phyloP scores from a whole-genome alignment of 257 asterid species.

The Scutellaria minor region DNA sequence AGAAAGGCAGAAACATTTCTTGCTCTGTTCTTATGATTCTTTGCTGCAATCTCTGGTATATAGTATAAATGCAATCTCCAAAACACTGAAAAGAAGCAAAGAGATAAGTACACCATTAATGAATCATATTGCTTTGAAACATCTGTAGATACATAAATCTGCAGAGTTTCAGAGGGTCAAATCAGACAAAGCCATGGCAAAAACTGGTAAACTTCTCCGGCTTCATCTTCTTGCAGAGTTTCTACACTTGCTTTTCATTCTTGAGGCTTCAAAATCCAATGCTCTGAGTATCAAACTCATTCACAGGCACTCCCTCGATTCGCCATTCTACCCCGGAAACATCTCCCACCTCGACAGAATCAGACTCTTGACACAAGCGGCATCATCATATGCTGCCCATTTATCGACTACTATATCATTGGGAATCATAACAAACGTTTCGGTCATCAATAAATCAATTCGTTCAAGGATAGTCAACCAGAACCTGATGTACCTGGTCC shows the following conservation, averaged over 20 bases:
- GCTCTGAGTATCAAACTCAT: constrained; percentile 35
- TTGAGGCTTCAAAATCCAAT: background rate
- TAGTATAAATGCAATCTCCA: too few relatives aligned
- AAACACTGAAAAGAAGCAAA: too few relatives aligned
- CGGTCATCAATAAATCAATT: background rate
- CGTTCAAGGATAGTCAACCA: constrained; percentile 24
- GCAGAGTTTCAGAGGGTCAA: background rate
- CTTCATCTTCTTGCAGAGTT: background rate
- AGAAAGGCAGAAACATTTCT: too few relatives aligned
- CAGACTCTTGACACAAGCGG: background rate
- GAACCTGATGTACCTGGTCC: constrained; percentile 20
- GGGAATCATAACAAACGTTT: too few relatives aligned
- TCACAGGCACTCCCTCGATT: constrained; percentile 15
- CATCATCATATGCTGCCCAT: background rate
- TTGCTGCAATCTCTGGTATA: too few relatives aligned
- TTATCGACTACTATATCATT: too few relatives aligned
- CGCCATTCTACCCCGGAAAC: constrained; percentile 30
- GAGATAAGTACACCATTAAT: constrained; percentile 2
- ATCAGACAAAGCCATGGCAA: constrained; percentile 15
- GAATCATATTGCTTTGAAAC: background rate
- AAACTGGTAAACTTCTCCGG: background rate
- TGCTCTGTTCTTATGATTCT: too few relatives aligned
- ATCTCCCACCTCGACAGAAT: constrained; percentile 2
- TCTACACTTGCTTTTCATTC: background rate
- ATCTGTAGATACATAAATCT: background rate